phyloP scores from a whole-genome alignment of 2,329 filamentous ascomycete species.

The Colletotrichum falcatum region DNA sequence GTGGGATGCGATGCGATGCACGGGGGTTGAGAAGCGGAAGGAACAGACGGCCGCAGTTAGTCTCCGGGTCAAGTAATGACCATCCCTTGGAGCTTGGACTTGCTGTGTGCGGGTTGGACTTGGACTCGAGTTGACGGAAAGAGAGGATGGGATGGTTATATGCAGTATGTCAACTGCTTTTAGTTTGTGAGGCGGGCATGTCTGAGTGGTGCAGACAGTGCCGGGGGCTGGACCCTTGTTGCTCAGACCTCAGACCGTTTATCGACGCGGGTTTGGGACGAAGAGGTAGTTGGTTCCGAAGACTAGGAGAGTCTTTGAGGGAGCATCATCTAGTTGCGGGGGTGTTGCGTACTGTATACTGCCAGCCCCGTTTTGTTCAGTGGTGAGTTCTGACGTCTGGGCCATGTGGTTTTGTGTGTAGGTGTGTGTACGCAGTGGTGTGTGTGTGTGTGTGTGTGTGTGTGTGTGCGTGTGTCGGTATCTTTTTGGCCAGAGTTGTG shows the following conservation, averaged over 20 bases:
- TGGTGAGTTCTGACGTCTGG: not conserved
- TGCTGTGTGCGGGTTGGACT: conserved; percentile 14
- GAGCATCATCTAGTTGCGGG: not conserved
- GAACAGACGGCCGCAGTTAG: conserved; percentile 17
- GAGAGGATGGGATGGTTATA: conserved; percentile 26
- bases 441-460: not conserved
- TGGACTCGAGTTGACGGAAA: conserved; percentile 8
- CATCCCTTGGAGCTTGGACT: conserved; percentile 17
- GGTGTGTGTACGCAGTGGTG: not conserved
- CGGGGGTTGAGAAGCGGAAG: conserved; percentile 36
- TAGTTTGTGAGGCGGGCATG: not conserved
- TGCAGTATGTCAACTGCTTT: conserved; percentile 5
- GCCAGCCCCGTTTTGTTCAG: conserved; percentile 13
- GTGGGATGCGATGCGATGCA: conserved; percentile 25
- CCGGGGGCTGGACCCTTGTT: conserved; percentile 10
- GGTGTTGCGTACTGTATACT: not conserved
- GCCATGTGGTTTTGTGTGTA: not conserved
- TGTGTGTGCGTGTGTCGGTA: not conserved
- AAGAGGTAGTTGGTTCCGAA: conserved; percentile 18
- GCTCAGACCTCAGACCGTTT: conserved; percentile 15
- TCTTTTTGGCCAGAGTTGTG: not conserved
- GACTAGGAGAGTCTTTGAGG: not conserved
- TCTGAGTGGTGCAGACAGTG: conserved; percentile 9
- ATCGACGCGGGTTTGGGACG: conserved; percentile 5
- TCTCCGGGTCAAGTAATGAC: not conserved